phyloP scores from a whole-genome alignment of 2,329 filamentous ascomycete species.

The Daldinia sp. region DNA sequence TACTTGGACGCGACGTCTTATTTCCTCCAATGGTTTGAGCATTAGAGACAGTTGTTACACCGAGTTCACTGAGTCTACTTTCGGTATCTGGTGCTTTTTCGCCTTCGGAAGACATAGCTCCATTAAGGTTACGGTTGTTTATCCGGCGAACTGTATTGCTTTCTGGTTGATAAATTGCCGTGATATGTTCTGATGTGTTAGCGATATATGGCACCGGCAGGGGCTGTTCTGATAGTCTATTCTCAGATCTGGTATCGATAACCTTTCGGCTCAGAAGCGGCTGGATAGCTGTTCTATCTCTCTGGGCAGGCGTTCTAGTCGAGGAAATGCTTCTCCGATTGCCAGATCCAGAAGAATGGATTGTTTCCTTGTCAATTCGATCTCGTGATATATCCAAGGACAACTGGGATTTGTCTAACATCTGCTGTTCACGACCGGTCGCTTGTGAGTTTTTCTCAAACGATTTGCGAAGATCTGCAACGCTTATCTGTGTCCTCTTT shows the following conservation, averaged over 20 bases:
- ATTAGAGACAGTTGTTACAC: neutral
- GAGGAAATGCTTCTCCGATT: conserved; percentile 14
- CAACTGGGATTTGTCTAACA: conserved; percentile 8
- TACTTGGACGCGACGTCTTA: conserved; percentile 3
- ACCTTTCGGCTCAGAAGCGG: neutral
- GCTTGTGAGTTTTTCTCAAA: conserved; percentile 48
- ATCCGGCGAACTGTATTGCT: conserved; percentile 30
- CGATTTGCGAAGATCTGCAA: conserved; percentile 53
- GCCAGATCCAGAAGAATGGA: conserved; percentile 6
- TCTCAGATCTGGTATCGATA: conserved; percentile 7
- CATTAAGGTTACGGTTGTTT: conserved; percentile 24
- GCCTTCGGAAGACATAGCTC: conserved; percentile 9
- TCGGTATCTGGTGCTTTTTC: neutral
- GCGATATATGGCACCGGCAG: neutral
- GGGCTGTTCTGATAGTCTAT: conserved; percentile 17
- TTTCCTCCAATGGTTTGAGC: conserved; percentile 2
- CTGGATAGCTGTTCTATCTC: conserved; percentile 2
- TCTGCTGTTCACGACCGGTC: neutral
- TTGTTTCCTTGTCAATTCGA: conserved; percentile 13
- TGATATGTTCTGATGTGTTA: neutral
- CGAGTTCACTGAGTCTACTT: neutral
- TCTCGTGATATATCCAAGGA: conserved; percentile 3
- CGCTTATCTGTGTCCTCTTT: conserved; percentile 47
- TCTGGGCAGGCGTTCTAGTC: neutral
- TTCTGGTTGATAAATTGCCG: conserved; percentile 25